A percentile compares a stretch with the other conserved stretches of the same genome.
Conservation (phyloP, 1,284 basidiomycete genomes). For the Cryptococcus sp. region DNA sequence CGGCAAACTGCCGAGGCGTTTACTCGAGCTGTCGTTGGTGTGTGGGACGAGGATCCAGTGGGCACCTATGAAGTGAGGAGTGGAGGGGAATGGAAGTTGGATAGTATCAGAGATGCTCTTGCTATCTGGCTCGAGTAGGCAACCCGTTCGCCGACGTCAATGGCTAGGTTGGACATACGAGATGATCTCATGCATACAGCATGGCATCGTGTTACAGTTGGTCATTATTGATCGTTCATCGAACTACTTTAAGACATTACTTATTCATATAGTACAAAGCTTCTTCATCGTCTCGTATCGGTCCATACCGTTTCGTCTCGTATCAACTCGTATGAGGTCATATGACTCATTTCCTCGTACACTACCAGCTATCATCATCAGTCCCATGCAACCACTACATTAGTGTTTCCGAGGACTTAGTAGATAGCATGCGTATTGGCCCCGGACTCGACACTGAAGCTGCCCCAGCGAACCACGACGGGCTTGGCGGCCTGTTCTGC, state of each 20-base stretch:
- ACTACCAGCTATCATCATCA: too few species aligned
- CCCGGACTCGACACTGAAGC: too few species aligned
- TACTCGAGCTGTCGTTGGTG: slow-evolving; percentile 3
- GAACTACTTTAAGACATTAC: background rate
- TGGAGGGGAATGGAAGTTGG: slow-evolving; percentile 30
- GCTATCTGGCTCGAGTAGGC: slow-evolving; percentile 22
- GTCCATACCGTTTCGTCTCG: too few species aligned
- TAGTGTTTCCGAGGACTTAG: too few species aligned
- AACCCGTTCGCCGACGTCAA: background rate
- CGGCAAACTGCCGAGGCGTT: slow-evolving; percentile 30
- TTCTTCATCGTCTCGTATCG: too few species aligned
- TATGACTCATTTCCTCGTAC: too few species aligned
- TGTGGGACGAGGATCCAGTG: slow-evolving; percentile 21
- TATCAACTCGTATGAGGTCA: too few species aligned
- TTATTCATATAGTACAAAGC: too few species aligned
- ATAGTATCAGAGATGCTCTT: slow-evolving; percentile 29
- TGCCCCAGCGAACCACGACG: background rate
- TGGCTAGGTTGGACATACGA: too few species aligned
- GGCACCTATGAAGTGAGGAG: background rate
- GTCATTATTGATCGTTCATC: background rate
- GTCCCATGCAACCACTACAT: too few species aligned
- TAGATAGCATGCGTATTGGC: too few species aligned
- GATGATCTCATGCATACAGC: background rate
- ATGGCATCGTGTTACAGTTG: background rate
- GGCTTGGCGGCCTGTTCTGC: background rate